These are phyloP conservation scores for Pyrenochaeta sp. DNA, from an alignment of 2,329 filamentous ascomycete genomes.

Conservation along the genomic window DNA sequence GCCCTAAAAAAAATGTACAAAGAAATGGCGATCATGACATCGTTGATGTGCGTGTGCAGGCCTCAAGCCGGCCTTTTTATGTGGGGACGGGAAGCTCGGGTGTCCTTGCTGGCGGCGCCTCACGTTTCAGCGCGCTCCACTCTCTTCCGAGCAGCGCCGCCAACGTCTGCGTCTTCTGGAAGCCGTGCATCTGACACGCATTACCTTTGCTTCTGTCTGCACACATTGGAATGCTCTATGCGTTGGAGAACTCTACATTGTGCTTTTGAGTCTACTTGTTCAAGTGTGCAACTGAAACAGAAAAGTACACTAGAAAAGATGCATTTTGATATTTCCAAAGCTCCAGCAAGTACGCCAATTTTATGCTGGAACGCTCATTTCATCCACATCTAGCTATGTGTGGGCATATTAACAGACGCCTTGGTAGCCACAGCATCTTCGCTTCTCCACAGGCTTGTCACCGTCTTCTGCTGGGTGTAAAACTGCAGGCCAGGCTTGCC, in stretches of 20 bases:
- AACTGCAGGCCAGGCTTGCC: constrained; percentile 91
- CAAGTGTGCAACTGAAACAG: neutral
- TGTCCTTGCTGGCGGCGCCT: neutral
- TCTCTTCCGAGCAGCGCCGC: neutral
- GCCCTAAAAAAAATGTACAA: neutral
- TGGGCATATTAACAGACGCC: constrained; percentile 90
- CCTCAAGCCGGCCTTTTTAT: neutral
- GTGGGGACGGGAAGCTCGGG: neutral
- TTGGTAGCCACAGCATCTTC: constrained; percentile 86
- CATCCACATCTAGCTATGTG: constrained; percentile 54
- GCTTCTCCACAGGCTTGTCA: constrained; percentile 88
- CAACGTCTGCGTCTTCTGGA: neutral
- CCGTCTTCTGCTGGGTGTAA: constrained; percentile 97
- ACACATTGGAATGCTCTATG: no score
- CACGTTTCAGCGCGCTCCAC: neutral
- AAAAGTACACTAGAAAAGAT: neutral
- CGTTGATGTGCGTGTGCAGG: neutral
- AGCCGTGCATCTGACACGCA: neutral
- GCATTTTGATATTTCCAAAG: neutral
- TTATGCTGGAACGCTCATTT: neutral
- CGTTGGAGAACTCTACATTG: neutral
- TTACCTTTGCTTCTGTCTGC: neutral
- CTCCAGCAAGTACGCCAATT: constrained; percentile 2
- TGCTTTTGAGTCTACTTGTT: neutral
- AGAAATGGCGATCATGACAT: constrained; percentile 9